Evolutionary conservation across 768 basidiomycete species (phyloP).

Genomic region (Solioccasus polychromus): DNA sequence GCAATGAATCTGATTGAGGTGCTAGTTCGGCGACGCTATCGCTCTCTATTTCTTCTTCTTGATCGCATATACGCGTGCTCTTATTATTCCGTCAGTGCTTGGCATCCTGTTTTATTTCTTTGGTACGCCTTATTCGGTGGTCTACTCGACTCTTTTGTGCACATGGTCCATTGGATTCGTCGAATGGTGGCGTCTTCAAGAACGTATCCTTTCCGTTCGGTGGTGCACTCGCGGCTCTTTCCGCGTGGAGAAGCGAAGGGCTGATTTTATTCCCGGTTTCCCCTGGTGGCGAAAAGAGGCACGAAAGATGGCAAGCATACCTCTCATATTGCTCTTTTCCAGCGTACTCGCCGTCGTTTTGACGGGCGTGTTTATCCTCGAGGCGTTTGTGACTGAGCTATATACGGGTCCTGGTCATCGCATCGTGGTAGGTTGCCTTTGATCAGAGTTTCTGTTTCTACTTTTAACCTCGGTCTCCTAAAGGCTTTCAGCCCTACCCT

Average conservation of each 20-base stretch:
- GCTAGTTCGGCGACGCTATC: constrained; percentile 73
- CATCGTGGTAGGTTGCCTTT: constrained; percentile 59
- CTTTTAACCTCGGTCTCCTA: not conserved
- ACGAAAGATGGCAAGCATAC: constrained; percentile 64
- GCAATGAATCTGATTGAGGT: not conserved
- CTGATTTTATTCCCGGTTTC: constrained; percentile 52
- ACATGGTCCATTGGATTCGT: constrained; percentile 85
- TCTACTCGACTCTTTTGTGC: constrained; percentile 74
- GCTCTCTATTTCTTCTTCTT: constrained; percentile 92
- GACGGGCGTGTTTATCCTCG: constrained; percentile 80
- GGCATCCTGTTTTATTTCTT: constrained; percentile 71
- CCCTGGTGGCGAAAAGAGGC: constrained; percentile 76
- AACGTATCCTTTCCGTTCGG: constrained; percentile 76
- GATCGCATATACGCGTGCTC: constrained; percentile 74
- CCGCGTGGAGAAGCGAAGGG: constrained; percentile 70
- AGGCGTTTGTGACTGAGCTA: constrained; percentile 85
- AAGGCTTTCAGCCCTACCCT: constrained; percentile 82
- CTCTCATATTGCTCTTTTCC: constrained; percentile 73
- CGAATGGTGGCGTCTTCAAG: constrained; percentile 88
- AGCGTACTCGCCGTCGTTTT: constrained; percentile 65
- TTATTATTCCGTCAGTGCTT: constrained; percentile 70
- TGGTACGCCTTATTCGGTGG: constrained; percentile 67
- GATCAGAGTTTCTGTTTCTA: not conserved
- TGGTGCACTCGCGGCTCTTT: constrained; percentile 80
- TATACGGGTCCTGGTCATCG: constrained; percentile 86